A percentile compares a stretch with the other conserved stretches of the same genome.
Conservation (phyloP, 2,329 filamentous ascomycete genomes). For the Penicillium frequentans region DNA sequence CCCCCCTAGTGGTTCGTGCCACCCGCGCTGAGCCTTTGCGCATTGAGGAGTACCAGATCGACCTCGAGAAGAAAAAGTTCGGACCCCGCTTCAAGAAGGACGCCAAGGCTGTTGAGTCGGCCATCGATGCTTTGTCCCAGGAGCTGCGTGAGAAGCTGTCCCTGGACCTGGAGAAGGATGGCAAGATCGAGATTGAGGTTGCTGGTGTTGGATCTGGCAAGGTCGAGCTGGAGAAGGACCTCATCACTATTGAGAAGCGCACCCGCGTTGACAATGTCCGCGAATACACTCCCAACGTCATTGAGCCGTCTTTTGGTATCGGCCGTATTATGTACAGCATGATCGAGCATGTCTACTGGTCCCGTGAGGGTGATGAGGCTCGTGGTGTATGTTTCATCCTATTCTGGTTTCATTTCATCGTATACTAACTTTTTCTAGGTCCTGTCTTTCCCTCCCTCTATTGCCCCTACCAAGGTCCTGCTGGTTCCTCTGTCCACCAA, state of each 20-base stretch:
- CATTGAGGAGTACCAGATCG: constrained; percentile 83
- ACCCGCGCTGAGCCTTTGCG: constrained; percentile 73
- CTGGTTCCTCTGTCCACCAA: constrained; percentile 86
- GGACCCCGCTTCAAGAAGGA: constrained; percentile 96
- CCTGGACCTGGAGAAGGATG: constrained; percentile 68
- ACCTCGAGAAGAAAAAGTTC: constrained; percentile 93
- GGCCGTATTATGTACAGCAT: constrained; percentile 90
- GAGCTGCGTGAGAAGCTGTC: constrained; percentile 78
- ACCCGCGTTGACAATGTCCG: constrained; percentile 79
- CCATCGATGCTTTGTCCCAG: constrained; percentile 73
- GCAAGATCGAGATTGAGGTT: constrained; percentile 76
- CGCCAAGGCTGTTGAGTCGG: constrained; percentile 78
- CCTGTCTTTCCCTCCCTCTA: constrained; percentile 70
- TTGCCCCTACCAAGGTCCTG: constrained; percentile 94
- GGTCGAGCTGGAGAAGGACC: constrained; percentile 75
- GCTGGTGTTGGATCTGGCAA: constrained; percentile 66
- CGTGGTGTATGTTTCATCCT: constrained; percentile 68
- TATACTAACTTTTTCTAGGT: constrained; percentile 47
- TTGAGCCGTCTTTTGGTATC: constrained; percentile 97
- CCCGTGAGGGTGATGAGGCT: constrained; percentile 77
- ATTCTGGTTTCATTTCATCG: background rate
- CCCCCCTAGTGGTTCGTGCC: constrained; percentile 81
- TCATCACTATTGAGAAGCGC: constrained; percentile 80
- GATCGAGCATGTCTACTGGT: constrained; percentile 96
- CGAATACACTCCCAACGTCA: constrained; percentile 93